Base-by-base conservation (phyloP, 768 basidiomycete genomes). In the Megacollybia marginata region DNA sequence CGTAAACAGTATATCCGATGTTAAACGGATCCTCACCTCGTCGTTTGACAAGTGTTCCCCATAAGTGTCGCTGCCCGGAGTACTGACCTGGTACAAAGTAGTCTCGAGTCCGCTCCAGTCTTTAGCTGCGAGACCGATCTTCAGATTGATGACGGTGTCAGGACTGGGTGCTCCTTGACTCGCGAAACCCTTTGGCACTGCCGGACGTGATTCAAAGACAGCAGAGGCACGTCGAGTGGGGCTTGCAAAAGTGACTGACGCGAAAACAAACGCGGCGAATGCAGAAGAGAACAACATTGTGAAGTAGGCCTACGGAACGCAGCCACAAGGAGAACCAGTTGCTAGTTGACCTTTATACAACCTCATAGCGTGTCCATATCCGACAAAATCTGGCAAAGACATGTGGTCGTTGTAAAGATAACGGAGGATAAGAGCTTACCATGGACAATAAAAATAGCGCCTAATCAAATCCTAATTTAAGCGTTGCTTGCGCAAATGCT, bases 51-150 rank as follows among this genome's bases (percentile, higher is more conserved):
- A 54, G 43, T 65, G 59, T 43, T 65, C 51, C 9, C 63, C 56
- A 51, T 64, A 67, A 38, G 48, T 47, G 18, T 49, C 42, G 46
- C 58, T 65, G 5, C 51, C 52, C 9, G 68, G 68, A 6, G 58
- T 59, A 44, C 63, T 65, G 46, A 66, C 65, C 42, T 59, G 62
- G 44, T 61, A 57, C 4, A 69, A 52, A 10, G 59, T 59, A 18
- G 54, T 56, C 51, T 64, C 60, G 13, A 69, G 58, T 1, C 64
- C 68, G 10, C 45, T 47, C 11, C 55, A 53, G 53, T 68, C 47
- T 42, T 53, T 55, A 46, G 62, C 61, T 9, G 52, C 54, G 43
- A 69, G 59, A 15, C 59, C 66, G 43, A 69, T 62, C 42, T 62
- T 64, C n/a, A 69, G 55, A 28, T 57, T 52, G 31, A 69, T 55